Evolutionary conservation across 116 monocot genomes (phyloP), one percentile per base, ranked within the genome.

Genomic region (Dioscorea cayenensis): DNA sequence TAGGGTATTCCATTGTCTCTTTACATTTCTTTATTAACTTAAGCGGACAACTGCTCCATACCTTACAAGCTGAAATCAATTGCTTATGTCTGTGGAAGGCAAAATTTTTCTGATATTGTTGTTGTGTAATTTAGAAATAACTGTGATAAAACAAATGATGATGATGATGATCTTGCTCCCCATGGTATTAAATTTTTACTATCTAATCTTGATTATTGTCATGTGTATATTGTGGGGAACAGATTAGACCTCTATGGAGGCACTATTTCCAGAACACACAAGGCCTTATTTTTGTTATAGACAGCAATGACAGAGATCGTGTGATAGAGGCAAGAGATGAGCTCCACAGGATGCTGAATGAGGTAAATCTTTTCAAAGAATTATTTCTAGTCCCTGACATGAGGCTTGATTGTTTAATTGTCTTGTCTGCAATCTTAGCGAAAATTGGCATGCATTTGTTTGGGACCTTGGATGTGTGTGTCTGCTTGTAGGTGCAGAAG

Each of bases 171-270:
- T 20, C 20, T 61, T 61, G 22, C 32, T 32, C 3, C 32, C 32
- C 0, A 32, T 2, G 32, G 32, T 32, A 32, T 32, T 32, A 3
- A 32, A 32, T 32, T 32, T 32, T 1, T 2, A 32, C 7, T n/a
- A 61, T 61, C 18, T 61, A 20, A 61, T 20, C 22, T 18, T 61
- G 20, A 8, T 61, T 61, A 14, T 20, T 61, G 22, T 61, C 7
- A 61, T 61, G 60, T 61, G 60, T 7, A 14, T 61, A 0, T 61
- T 61, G 18, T 61, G n/a, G 11, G 51, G 22, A 69, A 76, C 81
- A 81, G 81, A 81, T 81, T 63, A 71, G 81, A 51, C 81, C 81
- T n/a, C 80, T 80, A 7, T 80, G 80, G 80, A 80, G 80, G 71
- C 80, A 80, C 50, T 80, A 80, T 38, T 80, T 80, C 66, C 80